Percentiles rank a stretch among this genome's conserved stretches.
These are phyloP conservation scores for Pezicula rhizophila DNA, from an alignment of 2,329 filamentous ascomycete genomes.

Conservation along the genomic window DNA sequence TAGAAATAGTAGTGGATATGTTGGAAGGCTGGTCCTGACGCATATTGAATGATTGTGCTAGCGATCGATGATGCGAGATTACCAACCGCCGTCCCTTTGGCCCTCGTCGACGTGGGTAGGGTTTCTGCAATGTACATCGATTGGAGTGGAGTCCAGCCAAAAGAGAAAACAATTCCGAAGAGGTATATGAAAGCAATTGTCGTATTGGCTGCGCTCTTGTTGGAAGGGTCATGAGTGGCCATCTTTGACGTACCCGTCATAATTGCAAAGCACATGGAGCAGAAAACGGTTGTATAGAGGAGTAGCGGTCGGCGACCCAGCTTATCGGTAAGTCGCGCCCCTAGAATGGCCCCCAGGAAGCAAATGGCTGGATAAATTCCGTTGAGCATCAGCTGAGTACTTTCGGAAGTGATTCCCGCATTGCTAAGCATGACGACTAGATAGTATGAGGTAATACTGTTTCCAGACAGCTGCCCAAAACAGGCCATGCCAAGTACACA, in stretches of 20 bases:
- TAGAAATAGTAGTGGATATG: slow-evolving; percentile 32
- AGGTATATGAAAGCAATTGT: slow-evolving; percentile 47
- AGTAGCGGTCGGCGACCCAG: slow-evolving; percentile 33
- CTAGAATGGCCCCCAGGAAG: slow-evolving; percentile 30
- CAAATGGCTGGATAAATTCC: slow-evolving; percentile 23
- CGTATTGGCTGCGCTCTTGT: slow-evolving; percentile 33
- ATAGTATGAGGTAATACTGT: slow-evolving; percentile 24
- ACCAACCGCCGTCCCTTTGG: slow-evolving; percentile 35
- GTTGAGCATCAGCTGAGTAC: slow-evolving; percentile 37
- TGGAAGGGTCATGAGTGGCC: slow-evolving; percentile 18
- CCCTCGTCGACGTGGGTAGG: slow-evolving; percentile 37
- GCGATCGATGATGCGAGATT: slow-evolving; percentile 34
- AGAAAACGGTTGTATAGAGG: slow-evolving; percentile 40
- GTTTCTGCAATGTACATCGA: slow-evolving; percentile 44
- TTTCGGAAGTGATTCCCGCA: slow-evolving; percentile 27
- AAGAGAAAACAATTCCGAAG: slow-evolving; percentile 45
- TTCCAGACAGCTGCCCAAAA: slow-evolving; percentile 29
- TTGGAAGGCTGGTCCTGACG: slow-evolving; percentile 30
- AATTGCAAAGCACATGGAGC: slow-evolving; percentile 40
- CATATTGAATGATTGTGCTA: slow-evolving; percentile 30
- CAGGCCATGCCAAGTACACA: slow-evolving; percentile 26
- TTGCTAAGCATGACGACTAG: slow-evolving; percentile 18
- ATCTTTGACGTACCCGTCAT: slow-evolving; percentile 43
- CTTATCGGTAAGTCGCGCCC: slow-evolving; percentile 16
- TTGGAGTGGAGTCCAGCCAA: slow-evolving; percentile 45